Percentiles rank a stretch among this genome's conserved stretches.
Evolutionary conservation across 148 eudicot species (phyloP).

Genomic region (Nepenthes mirabilis): DNA sequence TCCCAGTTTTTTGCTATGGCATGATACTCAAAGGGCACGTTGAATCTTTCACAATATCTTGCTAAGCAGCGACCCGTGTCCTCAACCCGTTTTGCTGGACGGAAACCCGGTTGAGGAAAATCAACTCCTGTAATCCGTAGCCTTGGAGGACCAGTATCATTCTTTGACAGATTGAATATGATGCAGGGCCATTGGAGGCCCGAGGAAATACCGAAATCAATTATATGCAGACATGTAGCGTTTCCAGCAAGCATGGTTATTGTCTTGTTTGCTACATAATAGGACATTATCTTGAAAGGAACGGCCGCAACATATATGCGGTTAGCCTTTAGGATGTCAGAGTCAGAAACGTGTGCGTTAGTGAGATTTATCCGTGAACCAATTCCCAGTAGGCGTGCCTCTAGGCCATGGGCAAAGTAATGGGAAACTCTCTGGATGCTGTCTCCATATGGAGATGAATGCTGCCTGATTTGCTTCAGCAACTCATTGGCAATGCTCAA

Average conservation of each 20-base stretch:
- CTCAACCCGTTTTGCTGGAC: slow-evolving; percentile 23
- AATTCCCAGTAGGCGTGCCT: slow-evolving; percentile 39
- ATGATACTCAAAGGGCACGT: slow-evolving; percentile 35
- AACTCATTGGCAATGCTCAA: slow-evolving; percentile 20
- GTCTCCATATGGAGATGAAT: slow-evolving; percentile 35
- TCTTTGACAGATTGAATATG: slow-evolving; percentile 27
- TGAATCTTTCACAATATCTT: slow-evolving; percentile 29
- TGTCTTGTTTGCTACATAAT: slow-evolving; percentile 25
- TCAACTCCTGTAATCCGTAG: slow-evolving; percentile 38
- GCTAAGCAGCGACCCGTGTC: slow-evolving; percentile 34
- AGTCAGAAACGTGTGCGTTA: slow-evolving; percentile 7
- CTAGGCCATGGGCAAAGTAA: slow-evolving; percentile 43
- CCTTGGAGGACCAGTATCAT: slow-evolving; percentile 34
- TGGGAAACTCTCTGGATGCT: slow-evolving; percentile 44
- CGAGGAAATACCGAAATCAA: slow-evolving; percentile 30
- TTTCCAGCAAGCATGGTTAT: slow-evolving; percentile 15
- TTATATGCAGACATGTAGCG: slow-evolving; percentile 25
- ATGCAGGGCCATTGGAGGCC: slow-evolving; percentile 51
- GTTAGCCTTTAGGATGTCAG: slow-evolving; percentile 27
- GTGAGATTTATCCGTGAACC: slow-evolving; percentile 10
- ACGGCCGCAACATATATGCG: slow-evolving; percentile 30
- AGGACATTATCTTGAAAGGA: slow-evolving; percentile 38
- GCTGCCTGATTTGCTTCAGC: slow-evolving; percentile 26
- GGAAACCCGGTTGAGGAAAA: slow-evolving; percentile 24
- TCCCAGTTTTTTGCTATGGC: slow-evolving; percentile 34